Base-by-base conservation (phyloP, 805 yeast genomes). In the Kuraishia borneana region DNA sequence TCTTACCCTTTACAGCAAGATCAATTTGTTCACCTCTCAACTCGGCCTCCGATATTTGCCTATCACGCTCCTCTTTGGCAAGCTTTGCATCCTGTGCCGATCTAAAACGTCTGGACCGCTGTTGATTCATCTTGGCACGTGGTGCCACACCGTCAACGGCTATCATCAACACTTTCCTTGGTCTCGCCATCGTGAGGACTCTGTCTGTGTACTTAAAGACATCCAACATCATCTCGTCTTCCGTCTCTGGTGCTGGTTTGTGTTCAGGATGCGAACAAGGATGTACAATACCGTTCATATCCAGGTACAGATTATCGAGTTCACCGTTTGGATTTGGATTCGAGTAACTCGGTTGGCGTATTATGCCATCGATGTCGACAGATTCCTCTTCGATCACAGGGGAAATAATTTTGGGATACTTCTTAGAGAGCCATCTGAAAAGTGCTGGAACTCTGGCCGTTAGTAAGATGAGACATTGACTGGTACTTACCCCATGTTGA, bases 111-210 rank as follows among this genome's bases (percentile, higher is more conserved):
- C 97, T 76, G 2, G 95, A 78, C 44, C 97, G 70, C 59, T 88
- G 97, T 58, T 88, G 97, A 54, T 89, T 88, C 96, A 88, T 88
- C 55, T 88, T 88, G 19, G 96, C 97, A 50, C 97, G 69, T 17
- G 98, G 98, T 2, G 98, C 98, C 22, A 92, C 99, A 36, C 99
- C 99, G 62, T 92, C 99, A 22, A 92, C 95, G 2, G 98, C 97
- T 54, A 92, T 87, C 77, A 84, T 74, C 37, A 92, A 65, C 25
- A 92, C 75, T 53, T 92, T 88, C 38, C 97, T 65, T 2, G 99
- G 99, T 48, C 96, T 68, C 0, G 96, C 97, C 87, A 92, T 83
- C 59, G 76, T 74, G 31, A 92, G 60, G 5, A 92, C 96, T 31
- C 95, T 68, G 43, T 92, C 94, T 0, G 98, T 92, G 53, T 92